Evolutionary conservation across 352 stramenopile genomes (phyloP).

Genomic region (Thraustochytrium striatum): DNA sequence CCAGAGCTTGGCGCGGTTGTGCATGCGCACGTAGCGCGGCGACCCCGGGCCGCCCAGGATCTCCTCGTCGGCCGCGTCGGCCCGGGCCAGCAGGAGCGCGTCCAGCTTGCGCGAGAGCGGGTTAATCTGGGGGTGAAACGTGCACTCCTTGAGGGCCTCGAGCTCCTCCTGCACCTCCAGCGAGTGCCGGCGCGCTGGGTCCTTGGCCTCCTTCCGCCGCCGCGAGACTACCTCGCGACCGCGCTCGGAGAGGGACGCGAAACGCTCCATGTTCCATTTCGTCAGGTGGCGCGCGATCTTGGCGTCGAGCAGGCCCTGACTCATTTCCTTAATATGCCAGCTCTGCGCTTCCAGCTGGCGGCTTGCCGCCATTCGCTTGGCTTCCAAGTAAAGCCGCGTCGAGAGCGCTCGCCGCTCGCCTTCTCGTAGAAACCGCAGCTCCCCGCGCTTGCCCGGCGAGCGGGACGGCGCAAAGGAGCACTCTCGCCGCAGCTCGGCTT

Average conservation of each 20-base stretch:
- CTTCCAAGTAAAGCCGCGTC: neutral
- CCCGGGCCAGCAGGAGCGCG: neutral
- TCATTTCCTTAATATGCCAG: neutral
- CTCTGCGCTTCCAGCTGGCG: neutral
- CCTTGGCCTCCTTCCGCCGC: neutral
- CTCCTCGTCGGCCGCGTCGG: too few species aligned
- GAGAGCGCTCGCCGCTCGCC: neutral
- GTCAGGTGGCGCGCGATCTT: neutral
- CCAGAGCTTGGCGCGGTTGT: neutral
- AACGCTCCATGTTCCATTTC: neutral
- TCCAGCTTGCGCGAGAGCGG: neutral
- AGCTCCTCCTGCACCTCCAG: neutral
- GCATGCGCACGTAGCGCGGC: neutral
- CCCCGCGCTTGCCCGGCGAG: neutral
- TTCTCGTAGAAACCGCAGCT: neutral
- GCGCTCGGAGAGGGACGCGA: neutral
- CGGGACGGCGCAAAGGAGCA: neutral
- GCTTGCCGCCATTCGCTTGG: neutral
- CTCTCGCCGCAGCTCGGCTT: neutral
- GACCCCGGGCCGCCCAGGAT: neutral
- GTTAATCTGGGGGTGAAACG: neutral
- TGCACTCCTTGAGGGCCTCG: neutral
- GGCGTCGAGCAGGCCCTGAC: neutral
- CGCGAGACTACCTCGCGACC: neutral
- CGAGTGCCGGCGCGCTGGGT: neutral